Evolutionary conservation across 2,329 filamentous ascomycete species (phyloP), one percentile per base, ranked within the genome.

Genomic region (Venturia oleaginea): DNA sequence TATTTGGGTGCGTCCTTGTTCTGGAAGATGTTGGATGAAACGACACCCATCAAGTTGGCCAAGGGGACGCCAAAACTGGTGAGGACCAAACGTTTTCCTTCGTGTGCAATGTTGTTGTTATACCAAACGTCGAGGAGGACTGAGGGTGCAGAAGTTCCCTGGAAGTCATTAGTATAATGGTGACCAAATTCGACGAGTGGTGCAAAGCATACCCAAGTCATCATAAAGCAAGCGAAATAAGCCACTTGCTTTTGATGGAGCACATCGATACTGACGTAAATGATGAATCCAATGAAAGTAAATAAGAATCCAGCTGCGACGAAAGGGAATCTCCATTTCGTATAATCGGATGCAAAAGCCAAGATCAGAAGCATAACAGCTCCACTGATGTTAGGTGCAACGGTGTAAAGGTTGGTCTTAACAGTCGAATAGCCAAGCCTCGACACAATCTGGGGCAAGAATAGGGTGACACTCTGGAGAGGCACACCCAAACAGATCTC

Each of bases 41-140:
- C 85, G 0, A 91, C 76, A 4, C 88, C 88, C 86, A 92, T 92
- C 42, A 91, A 72, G 68, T 92, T 92, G 3, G 89, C 89, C 11
- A 90, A 73, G 0, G 89, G 89, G 0, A 92, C 88, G 30, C 86
- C 87, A 22, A 92, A 82, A 34, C 84, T 86, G 0, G 89, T 92
- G 17, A 91, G 78, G 0, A 86, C 80, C 6, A 91, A 81, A 59
- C 89, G 86, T 43, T 86, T 84, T 65, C 87, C 86, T 74, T 92
- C 90, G 70, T 92, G 83, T 0, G 89, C 88, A 64, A 91, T 83
- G 72, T 93, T 93, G 78, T 92, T 92, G 76, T 90, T 92, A 76
- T 91, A 92, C 86, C 86, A 88, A 65, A 84, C 79, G 68, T 85
- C 77, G 19, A 87, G 78, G 15, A 92, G 78, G 10, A 92, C 88